These are phyloP conservation scores for Actinomortierella wolfii DNA, from an alignment of 371 early-diverging fungal species.

Conservation along the genomic window DNA sequence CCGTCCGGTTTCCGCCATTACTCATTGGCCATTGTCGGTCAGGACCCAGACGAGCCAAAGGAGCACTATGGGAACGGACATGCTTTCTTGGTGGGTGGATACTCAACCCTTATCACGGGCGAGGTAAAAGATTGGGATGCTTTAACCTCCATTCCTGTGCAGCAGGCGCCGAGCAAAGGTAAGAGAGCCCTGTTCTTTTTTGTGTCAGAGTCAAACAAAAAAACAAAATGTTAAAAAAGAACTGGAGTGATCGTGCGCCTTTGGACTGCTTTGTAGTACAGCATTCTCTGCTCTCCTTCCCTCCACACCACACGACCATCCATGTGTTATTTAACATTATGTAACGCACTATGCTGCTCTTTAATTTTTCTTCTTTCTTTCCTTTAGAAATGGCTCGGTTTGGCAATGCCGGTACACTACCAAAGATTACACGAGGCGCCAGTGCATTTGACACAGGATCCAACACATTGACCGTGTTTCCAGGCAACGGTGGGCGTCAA, in stretches of 20 bases:
- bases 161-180: conserved; percentile 40
- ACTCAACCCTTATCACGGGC: conserved; percentile 33
- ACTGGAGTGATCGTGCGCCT: background rate
- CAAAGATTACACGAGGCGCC: conserved; percentile 25
- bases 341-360: too few species aligned
- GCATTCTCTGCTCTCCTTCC: background rate
- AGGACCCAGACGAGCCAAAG: conserved; percentile 17
- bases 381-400: conserved; percentile 31
- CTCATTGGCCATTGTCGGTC: conserved; percentile 29
- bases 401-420: conserved; percentile 23
- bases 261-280: background rate
- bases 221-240: background rate
- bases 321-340: too few species aligned
- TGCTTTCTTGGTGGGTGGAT: conserved; percentile 36
- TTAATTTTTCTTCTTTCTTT: background rate
- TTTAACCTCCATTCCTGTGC: conserved; percentile 39
- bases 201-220: background rate
- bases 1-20: conserved; percentile 39
- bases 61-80: conserved; percentile 28
- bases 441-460: conserved; percentile 4
- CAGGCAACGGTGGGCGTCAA: too few species aligned
- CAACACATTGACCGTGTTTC: too few species aligned
- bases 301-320: too few species aligned
- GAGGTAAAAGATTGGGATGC: conserved; percentile 32
- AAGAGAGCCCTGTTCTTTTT: background rate